Percentiles rank a stretch among this genome's conserved stretches.
phyloP scores from a whole-genome alignment of 2,329 filamentous ascomycete species.

The Madurella mycetomatis region DNA sequence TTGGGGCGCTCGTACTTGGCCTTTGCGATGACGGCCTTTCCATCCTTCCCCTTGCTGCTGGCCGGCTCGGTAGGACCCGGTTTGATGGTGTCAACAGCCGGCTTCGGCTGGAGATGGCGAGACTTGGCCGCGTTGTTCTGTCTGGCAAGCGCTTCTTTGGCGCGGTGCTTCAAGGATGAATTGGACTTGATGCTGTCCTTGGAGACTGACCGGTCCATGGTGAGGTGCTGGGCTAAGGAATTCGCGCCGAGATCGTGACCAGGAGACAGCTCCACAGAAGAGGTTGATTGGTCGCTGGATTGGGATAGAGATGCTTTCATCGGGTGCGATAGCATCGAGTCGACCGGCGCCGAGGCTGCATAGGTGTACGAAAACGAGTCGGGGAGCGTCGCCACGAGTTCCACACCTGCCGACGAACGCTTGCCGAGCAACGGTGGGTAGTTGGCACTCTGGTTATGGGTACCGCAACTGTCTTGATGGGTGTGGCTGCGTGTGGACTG shows the following conservation, averaged over 20 bases:
- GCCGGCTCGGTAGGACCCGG: conserved; percentile 13
- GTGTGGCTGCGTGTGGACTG: conserved; percentile 29
- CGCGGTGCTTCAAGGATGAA: conserved; percentile 41
- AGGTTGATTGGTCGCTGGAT: conserved; percentile 17
- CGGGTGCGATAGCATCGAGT: conserved; percentile 9
- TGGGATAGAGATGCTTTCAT: conserved; percentile 24
- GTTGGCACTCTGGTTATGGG: conserved; percentile 13
- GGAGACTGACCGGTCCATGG: conserved; percentile 44
- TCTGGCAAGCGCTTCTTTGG: conserved; percentile 44
- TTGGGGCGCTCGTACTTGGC: conserved; percentile 56
- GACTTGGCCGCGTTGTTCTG: conserved; percentile 40
- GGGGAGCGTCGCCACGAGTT: conserved; percentile 20
- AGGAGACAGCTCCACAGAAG: conserved; percentile 7
- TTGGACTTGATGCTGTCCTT: conserved; percentile 44
- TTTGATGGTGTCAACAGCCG: conserved; percentile 30
- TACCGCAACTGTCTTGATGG: conserved; percentile 25
- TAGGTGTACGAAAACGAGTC: conserved; percentile 11
- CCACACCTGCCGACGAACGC: conserved; percentile 28
- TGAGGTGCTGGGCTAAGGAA: conserved; percentile 17
- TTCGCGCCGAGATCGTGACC: conserved; percentile 5
- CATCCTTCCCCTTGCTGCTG: conserved; percentile 34
- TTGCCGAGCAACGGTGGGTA: conserved; percentile 28
- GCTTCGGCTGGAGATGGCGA: conserved; percentile 42
- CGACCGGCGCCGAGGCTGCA: conserved; percentile 20
- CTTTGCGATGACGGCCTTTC: conserved; percentile 42